Evolutionary conservation across 2,329 filamentous ascomycete species (phyloP).

Genomic region (Ophiostoma tasmaniense): DNA sequence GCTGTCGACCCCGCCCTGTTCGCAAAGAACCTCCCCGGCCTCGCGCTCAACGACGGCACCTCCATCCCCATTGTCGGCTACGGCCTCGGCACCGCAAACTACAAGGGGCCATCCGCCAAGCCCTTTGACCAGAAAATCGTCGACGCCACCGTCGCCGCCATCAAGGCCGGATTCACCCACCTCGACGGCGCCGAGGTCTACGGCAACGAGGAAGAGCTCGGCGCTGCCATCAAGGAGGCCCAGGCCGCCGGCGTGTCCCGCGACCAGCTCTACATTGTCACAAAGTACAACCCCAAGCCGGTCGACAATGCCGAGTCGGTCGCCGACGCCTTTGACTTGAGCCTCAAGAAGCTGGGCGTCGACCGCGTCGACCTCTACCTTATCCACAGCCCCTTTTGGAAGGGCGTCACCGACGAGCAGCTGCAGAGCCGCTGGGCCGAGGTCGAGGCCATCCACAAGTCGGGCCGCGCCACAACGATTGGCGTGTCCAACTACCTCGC

Average conservation of each 20-base stretch:
- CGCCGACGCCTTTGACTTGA: constrained; percentile 46
- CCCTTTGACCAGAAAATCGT: constrained; percentile 48
- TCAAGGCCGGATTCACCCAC: constrained; percentile 61
- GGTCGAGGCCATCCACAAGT: constrained; percentile 56
- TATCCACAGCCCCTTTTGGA: constrained; percentile 50
- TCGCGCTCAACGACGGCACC: constrained; percentile 67
- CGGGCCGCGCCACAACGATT: constrained; percentile 59
- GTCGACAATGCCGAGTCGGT: constrained; percentile 27
- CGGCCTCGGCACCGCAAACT: constrained; percentile 61
- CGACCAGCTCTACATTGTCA: constrained; percentile 60
- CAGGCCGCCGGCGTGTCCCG: constrained; percentile 56
- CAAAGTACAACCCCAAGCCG: constrained; percentile 41
- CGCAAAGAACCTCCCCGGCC: constrained; percentile 37
- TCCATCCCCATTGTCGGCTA: constrained; percentile 67
- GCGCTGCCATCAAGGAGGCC: constrained; percentile 59
- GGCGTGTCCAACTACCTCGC: constrained; percentile 68
- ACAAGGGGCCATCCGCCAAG: constrained; percentile 40
- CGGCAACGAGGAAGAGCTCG: constrained; percentile 61
- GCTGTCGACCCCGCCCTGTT: constrained; percentile 7
- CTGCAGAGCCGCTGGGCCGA: constrained; percentile 54
- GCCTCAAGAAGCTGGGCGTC: constrained; percentile 56
- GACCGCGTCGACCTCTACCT: constrained; percentile 67
- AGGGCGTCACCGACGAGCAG: constrained; percentile 36
- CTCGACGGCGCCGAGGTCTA: constrained; percentile 67
- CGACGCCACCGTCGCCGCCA: constrained; percentile 49